Evolutionary conservation across 345 rosid genomes (phyloP), one percentile per base, ranked within the genome.

Genomic region (Lepidium africanum): DNA sequence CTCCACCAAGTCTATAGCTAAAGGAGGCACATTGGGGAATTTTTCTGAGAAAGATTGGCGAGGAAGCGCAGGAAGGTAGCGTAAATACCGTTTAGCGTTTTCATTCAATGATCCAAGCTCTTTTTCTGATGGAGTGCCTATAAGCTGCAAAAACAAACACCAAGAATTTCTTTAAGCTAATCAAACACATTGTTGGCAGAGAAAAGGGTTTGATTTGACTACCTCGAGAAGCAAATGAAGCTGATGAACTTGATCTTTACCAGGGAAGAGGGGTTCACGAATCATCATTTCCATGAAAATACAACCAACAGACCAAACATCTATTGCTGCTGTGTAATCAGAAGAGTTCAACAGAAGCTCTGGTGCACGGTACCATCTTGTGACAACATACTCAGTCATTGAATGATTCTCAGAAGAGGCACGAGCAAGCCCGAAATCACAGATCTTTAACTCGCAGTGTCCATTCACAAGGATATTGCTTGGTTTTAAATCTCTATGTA

Each of bases 351-450:
- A 69, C 47, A 93, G 59, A 72, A 93, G 84, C 77, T 93, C 98
- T 3, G 98, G 98, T 48, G 97, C 89, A 10, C 98, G 86, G 65
- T 93, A 93, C 98, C 97, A 93, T 77, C 98, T 86, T 48, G 96
- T 88, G 70, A 85, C 88, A 55, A 93, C 97, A 73, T 90, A 87
- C 55, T 88, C 89, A 33, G 91, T 90, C 96, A 87, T 93, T 64
- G 82, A 72, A 82, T 87, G 87, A 76, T 80, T 83, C 75, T 90
- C 98, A n/a, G 96, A 83, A 62, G 88, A 81, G 51, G 81, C 89
- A 76, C 96, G 94, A 70, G 96, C 96, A 14, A 87, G 85, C 70
- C 96, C 98, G 73, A 93, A 93, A 72, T 93, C 97, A 77, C 96
- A 88, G 48, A 93, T 93, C 86, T 93, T 90, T 52, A 93, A 69